These are phyloP conservation scores for Candida easanensis DNA, from an alignment of 805 yeast species.

Conservation along the genomic window DNA sequence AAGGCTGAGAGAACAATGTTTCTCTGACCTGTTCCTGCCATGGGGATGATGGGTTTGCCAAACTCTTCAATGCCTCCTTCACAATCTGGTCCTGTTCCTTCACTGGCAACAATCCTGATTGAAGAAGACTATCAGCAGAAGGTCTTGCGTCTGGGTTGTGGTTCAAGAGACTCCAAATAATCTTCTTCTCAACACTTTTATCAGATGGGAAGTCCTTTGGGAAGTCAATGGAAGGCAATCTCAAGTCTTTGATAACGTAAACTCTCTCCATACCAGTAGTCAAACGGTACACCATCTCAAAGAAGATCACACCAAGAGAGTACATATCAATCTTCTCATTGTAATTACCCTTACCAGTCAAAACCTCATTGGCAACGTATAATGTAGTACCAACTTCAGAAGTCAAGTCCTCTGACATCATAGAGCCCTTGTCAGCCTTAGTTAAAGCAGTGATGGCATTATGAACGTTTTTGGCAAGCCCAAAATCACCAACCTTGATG, in stretches of 20 bases:
- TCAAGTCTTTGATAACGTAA: conserved; percentile 58
- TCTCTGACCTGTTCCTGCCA: conserved; percentile 93
- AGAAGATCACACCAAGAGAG: conserved; percentile 90
- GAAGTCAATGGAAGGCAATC: conserved; percentile 59
- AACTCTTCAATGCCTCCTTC: conserved; percentile 78
- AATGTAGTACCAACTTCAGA: conserved; percentile 93
- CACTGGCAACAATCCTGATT: conserved; percentile 82
- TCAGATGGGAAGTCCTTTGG: conserved; percentile 63
- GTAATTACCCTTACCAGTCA: conserved; percentile 69
- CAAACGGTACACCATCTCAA: conserved; percentile 87
- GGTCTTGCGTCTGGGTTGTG: conserved; percentile 83
- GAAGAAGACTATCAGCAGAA: conserved; percentile 68
- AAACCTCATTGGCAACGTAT: conserved; percentile 88
- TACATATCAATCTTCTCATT: conserved; percentile 95
- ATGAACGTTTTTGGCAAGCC: conserved; percentile 89
- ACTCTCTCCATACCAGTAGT: conserved; percentile 95
- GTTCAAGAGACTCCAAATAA: conserved; percentile 64
- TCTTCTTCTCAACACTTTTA: conserved; percentile 58
- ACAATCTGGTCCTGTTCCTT: conserved; percentile 88
- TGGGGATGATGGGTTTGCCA: conserved; percentile 88
- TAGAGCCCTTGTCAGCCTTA: conserved; percentile 24
- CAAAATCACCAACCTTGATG: conserved; percentile 95
- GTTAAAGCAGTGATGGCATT: conserved; percentile 32
- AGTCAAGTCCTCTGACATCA: conserved; percentile 67
- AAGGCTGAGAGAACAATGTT: conserved; percentile 80